Base-by-base conservation (phyloP, 2,329 filamentous ascomycete genomes). In the Berkeleyomyces rouxiae region DNA sequence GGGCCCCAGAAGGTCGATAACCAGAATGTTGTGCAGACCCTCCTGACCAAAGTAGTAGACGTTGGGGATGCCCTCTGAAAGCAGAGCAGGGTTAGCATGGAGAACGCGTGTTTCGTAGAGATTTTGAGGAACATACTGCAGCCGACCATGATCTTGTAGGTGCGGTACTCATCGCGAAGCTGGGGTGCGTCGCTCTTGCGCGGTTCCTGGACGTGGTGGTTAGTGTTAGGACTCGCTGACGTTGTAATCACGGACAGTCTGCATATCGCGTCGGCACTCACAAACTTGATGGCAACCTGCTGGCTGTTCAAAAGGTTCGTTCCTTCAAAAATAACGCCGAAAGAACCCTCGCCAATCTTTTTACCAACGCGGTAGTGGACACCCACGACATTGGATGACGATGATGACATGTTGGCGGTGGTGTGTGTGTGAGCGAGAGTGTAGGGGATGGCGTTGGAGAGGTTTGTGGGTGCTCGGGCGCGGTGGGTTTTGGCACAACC, bases 41-140 rank as follows among this genome's bases (percentile, higher is more conserved):
- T 97, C 92, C 73, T 99, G 93, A 66, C 93, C 93, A 69, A 97
- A 99, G 77, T 97, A 99, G 78, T 97, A 97, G 71, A 99, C 93
- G 82, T 97, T 97, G 70, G 93, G 93, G 69, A 99, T 97, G 70
- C 93, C 93, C 70, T 92, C 92, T 97, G 73, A 37, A 58, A 37
- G 9, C 7, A 47, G 42, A 53, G 33, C 40, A 33, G 4, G 4
- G 47, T 58, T 47, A 47, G 33, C 0, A 3, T 42, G 13, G 11
- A 33, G 47, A 10, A 42, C 4, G 36, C 39, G 64, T 61, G 58
- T 67, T 58, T 64, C 33, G n/a, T 23, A 11, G n/a, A 37, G 23
- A 33, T 11, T 1, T 7, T 42, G n/a, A 39, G 16, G 16, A 46
- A 87, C 93, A 87, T 79, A 99, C 93, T 92, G 79, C 93, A 99